Base-by-base conservation (phyloP, 2,329 filamentous ascomycete genomes). In the Coniochaeta prunicola region DNA sequence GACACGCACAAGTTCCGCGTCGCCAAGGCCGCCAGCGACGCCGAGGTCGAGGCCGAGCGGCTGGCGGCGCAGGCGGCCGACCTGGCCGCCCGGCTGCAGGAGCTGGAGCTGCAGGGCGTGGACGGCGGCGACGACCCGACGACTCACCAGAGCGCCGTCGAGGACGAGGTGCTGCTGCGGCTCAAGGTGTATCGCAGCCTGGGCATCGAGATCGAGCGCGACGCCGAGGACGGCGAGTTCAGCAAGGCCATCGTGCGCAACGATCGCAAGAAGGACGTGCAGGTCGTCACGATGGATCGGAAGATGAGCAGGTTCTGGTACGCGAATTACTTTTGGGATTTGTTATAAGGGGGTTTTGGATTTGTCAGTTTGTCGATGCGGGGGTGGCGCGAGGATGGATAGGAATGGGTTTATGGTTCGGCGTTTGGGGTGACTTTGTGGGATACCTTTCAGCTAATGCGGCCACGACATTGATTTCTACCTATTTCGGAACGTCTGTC, bases 21-120 rank as follows among this genome's bases (percentile, higher is more conserved):
- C 59, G 93, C 93, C n/a, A 97, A 97, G 74, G 86, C 90, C 17
- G 91, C 90, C 0, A 88, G 85, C 1, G 93, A 97, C 71, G 79
- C 94, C 7, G 92, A 97, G 77, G 92, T 93, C 69, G 94, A 99
- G 76, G 89, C 90, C n/a, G 93, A 97, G 78, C 82, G 93, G n/a
- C 77, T 97, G 53, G 86, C 90, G 59, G 84, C 85, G 6, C 90
- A 96, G 72, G 76, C 91, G 6, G 89, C 87, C 15, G 85, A 92
- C 67, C 76, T 97, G 59, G 85, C 86, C 61, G 86, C 86, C 48
- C 82, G 88, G 10, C 76, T 97, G 67, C 87, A 89, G 54, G 91
- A 96, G 72, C 76, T 97, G 50, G 93, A 97, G 70, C 78, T 89
- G 58, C 91, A 96, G 73, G 92, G 92, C 2, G 81, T 94, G 1